These are phyloP conservation scores for Venturia oleaginea DNA, from an alignment of 2,329 filamentous ascomycete species.

Conservation along the genomic window DNA sequence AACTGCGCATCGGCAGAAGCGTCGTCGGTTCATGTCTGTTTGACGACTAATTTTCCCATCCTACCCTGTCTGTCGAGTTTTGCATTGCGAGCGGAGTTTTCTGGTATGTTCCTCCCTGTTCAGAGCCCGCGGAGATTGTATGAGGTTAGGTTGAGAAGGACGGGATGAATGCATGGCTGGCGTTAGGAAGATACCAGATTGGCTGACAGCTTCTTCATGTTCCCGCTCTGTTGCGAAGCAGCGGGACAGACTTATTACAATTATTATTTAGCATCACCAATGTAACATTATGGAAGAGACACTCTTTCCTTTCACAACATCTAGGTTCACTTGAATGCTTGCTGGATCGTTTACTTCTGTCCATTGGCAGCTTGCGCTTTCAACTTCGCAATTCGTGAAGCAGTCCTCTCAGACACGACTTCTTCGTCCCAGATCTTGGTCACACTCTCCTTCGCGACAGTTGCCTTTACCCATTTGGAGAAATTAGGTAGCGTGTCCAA, in stretches of 20 bases:
- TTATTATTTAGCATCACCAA: not conserved
- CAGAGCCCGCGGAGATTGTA: not conserved
- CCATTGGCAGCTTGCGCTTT: conserved; percentile 14
- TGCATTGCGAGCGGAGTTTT: conserved; percentile 7
- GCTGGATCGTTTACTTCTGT: not conserved
- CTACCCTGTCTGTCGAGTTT: not conserved
- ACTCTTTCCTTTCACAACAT: not conserved
- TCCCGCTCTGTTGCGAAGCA: not conserved
- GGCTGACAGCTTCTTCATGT: not conserved
- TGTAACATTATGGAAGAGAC: not conserved
- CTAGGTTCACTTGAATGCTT: not conserved
- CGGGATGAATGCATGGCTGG: not conserved
- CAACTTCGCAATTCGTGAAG: conserved; percentile 33
- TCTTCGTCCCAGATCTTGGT: conserved; percentile 50
- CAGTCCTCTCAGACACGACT: conserved; percentile 32
- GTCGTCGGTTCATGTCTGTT: conserved; percentile 1
- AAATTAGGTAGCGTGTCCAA: conserved; percentile 56
- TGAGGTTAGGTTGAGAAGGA: not conserved
- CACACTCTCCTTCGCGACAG: conserved; percentile 56
- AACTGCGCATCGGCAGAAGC: conserved; percentile 4
- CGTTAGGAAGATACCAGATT: conserved; percentile 3
- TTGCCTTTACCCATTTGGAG: conserved; percentile 55
- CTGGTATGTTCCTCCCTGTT: no score
- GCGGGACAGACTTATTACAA: not conserved
- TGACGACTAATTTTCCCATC: not conserved